A percentile compares a stretch with the other conserved stretches of the same genome.
Evolutionary conservation across 2,329 filamentous ascomycete species (phyloP).

Genomic region (Alternaria postmessia): DNA sequence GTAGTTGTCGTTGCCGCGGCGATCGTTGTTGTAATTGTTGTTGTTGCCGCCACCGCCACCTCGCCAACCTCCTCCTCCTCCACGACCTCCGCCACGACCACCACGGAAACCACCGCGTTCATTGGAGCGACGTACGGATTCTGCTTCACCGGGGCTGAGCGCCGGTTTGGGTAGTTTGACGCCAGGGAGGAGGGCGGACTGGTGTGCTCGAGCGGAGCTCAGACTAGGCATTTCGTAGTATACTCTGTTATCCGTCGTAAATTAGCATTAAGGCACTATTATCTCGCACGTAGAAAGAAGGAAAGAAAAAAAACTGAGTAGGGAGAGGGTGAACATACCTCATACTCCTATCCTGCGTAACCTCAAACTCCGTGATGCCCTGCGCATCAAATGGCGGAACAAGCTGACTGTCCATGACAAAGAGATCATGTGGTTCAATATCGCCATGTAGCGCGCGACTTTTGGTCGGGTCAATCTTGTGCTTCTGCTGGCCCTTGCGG

Average conservation of each 20-base stretch:
- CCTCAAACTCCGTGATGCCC: conserved; percentile 38
- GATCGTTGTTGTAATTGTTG: conserved; percentile 50
- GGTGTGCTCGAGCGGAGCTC: conserved; percentile 73
- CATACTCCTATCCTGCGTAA: conserved; percentile 72
- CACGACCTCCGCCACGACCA: conserved; percentile 26
- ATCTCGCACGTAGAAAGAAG: not conserved
- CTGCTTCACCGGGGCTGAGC: conserved; percentile 73
- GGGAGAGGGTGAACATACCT: conserved; percentile 64
- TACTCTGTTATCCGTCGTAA: conserved; percentile 64
- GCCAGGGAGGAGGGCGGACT: conserved; percentile 91
- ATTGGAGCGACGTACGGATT: conserved; percentile 68
- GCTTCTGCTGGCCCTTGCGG: conserved; percentile 72
- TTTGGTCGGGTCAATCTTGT: conserved; percentile 76
- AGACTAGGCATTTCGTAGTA: conserved; percentile 80
- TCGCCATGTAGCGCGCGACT: conserved; percentile 82
- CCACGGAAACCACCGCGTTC: conserved; percentile 61
- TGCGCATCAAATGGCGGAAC: conserved; percentile 77
- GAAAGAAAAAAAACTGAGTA: not conserved
- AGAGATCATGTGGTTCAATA: conserved; percentile 81
- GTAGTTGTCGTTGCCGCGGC: conserved; percentile 31
- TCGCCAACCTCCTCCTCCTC: conserved; percentile 26
- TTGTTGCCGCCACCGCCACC: conserved; percentile 47
- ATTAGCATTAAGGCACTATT: conserved; percentile 28
- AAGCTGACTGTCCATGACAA: conserved; percentile 84
- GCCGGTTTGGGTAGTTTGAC: conserved; percentile 75